Evolutionary conservation across 2,329 filamentous ascomycete species (phyloP).

Genomic region (Fusarium verticillioides): DNA sequence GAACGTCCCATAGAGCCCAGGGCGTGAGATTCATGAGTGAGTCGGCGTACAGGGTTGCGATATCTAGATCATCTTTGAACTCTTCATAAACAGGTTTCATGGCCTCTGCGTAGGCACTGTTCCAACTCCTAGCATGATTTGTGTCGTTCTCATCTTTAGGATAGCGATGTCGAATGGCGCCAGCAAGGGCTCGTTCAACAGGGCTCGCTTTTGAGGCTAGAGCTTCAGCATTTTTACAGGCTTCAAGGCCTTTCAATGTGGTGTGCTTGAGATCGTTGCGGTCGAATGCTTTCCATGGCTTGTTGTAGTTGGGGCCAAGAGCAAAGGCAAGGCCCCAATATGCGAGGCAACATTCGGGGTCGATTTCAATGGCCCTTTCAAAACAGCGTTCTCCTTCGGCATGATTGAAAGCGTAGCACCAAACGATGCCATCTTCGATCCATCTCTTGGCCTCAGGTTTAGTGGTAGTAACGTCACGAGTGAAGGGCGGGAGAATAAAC

Average conservation of each 20-base stretch:
- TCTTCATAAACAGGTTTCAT: conserved; percentile 50
- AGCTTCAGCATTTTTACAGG: conserved; percentile 23
- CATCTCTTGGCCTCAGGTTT: conserved; percentile 65
- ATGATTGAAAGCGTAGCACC: conserved; percentile 79
- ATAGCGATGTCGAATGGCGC: conserved; percentile 71
- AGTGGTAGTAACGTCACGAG: conserved; percentile 63
- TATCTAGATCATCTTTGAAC: conserved; percentile 51
- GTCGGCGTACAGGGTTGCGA: conserved; percentile 48
- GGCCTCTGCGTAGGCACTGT: conserved; percentile 39
- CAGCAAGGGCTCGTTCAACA: conserved; percentile 69
- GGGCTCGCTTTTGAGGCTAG: conserved; percentile 39
- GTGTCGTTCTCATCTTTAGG: conserved; percentile 59
- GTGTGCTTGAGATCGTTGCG: conserved; percentile 37
- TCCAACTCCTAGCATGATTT: conserved; percentile 55
- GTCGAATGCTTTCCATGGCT: conserved; percentile 67
- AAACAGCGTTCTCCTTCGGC: conserved; percentile 73
- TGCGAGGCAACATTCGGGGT: conserved; percentile 67
- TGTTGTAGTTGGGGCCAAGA: conserved; percentile 78
- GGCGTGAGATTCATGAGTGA: conserved; percentile 58
- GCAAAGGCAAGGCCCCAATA: conserved; percentile 76
- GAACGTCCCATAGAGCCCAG: conserved; percentile 55
- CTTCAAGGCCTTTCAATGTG: conserved; percentile 15
- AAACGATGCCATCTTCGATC: conserved; percentile 75
- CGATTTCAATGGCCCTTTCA: conserved; percentile 62
- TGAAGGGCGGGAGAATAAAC: conserved; percentile 40